Conservation (phyloP, 306 rosid species). For the Carpinus fangiana region DNA sequence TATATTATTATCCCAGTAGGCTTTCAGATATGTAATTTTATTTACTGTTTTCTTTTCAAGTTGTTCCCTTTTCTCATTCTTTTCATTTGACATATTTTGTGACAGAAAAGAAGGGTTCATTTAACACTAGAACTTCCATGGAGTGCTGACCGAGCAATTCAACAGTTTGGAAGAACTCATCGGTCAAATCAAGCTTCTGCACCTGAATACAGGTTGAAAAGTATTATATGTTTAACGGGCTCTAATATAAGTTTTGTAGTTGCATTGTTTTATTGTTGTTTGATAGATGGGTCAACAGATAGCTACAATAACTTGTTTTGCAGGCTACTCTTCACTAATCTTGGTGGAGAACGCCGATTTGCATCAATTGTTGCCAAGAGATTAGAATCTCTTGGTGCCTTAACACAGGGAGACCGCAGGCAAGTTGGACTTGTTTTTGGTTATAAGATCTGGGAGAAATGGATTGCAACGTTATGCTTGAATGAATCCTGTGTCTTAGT, state of each 20-base stretch:
- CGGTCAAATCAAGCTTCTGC: constrained; percentile 99
- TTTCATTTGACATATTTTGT: constrained; percentile 24
- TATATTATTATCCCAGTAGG: neutral
- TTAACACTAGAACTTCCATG: constrained; percentile 96
- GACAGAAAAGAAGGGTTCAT: constrained; percentile 95
- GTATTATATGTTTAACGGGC: constrained; percentile 11
- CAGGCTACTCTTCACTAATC: constrained; percentile 93
- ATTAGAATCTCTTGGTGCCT: constrained; percentile 95
- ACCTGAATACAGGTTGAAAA: constrained; percentile 82
- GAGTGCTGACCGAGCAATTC: constrained; percentile 99
- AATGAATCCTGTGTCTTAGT: constrained; percentile 30
- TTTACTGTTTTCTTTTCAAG: constrained; percentile 20
- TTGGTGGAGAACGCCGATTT: constrained; percentile 96
- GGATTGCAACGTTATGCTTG: constrained; percentile 28
- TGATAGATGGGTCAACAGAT: neutral
- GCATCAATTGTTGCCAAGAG: constrained; percentile 99
- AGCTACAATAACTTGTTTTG: constrained; percentile 20
- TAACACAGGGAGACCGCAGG: constrained; percentile 99
- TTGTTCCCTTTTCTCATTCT: constrained; percentile 18
- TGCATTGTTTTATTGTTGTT: neutral
- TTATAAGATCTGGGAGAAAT: constrained; percentile 17
- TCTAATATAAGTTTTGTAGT: neutral
- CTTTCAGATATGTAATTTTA: constrained; percentile 11
- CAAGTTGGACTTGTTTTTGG: constrained; percentile 39
- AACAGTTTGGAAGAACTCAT: constrained; percentile 99